Conservation (phyloP, 202 grass and related monocot species). For the Schoenoplectus triqueter region DNA sequence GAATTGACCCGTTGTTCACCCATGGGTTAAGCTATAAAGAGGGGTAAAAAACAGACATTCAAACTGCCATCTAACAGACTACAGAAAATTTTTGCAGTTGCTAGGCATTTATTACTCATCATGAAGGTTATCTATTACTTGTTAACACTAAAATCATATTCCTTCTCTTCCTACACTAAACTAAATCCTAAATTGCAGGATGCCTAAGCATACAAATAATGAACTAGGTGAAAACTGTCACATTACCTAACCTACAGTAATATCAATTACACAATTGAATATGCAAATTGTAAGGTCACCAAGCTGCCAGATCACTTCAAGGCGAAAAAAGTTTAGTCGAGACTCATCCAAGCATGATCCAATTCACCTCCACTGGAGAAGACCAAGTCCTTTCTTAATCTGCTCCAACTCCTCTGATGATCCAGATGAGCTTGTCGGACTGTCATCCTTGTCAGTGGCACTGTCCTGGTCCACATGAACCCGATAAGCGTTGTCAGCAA, state of each 20-base stretch:
- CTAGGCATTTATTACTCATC: background rate
- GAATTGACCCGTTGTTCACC: too few species aligned
- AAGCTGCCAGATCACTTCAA: background rate
- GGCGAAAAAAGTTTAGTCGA: background rate
- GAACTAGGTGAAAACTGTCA: background rate
- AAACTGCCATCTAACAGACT: background rate
- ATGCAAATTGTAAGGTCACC: background rate
- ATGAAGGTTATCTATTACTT: background rate
- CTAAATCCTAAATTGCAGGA: background rate
- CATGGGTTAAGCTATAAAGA: background rate
- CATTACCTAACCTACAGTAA: slow-evolving; percentile 28
- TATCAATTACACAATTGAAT: background rate
- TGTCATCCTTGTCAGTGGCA: slow-evolving; percentile 51
- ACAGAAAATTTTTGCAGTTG: slow-evolving; percentile 17
- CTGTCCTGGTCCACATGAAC: slow-evolving; percentile 56
- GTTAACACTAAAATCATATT: background rate
- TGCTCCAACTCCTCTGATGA: slow-evolving; percentile 72
- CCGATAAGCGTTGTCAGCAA: slow-evolving; percentile 74
- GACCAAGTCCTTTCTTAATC: slow-evolving; percentile 43
- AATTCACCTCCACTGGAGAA: slow-evolving; percentile 55
- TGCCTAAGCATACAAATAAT: background rate
- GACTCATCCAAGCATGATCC: background rate
- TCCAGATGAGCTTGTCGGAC: slow-evolving; percentile 60
- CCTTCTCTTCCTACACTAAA: slow-evolving; percentile 15
- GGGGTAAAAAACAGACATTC: background rate